These are phyloP conservation scores for Fusarium algeriense DNA, from an alignment of 2,329 filamentous ascomycete genomes.

Conservation along the genomic window DNA sequence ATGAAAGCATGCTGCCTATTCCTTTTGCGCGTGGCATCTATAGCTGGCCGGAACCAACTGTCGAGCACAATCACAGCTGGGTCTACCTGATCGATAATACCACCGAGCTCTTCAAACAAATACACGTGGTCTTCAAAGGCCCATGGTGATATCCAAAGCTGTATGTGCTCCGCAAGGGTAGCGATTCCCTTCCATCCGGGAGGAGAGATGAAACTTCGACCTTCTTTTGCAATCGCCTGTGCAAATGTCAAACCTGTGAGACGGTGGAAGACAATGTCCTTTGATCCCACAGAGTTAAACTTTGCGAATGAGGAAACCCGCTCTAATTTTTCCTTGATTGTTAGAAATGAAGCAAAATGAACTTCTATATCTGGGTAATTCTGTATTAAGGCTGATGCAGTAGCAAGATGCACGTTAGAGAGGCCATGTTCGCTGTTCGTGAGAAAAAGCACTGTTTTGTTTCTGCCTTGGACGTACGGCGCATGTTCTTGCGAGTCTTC, in stretches of 20 bases:
- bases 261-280: background rate
- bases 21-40: slow-evolving; percentile 3
- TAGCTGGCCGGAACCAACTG: slow-evolving; percentile 10
- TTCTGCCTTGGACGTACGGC: background rate
- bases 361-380: slow-evolving; percentile 50
- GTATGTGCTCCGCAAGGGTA: background rate
- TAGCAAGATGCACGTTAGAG: slow-evolving; percentile 55
- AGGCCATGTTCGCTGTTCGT: slow-evolving; percentile 48
- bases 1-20: slow-evolving; percentile 17
- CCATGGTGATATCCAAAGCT: slow-evolving; percentile 21
- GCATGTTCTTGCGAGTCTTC: background rate
- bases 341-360: slow-evolving; percentile 52
- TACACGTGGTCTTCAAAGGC: slow-evolving; percentile 10
- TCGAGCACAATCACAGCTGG: slow-evolving; percentile 1
- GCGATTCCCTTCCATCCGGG: background rate
- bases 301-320: background rate
- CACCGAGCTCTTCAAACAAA: background rate
- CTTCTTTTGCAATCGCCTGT: background rate
- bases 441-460: slow-evolving; percentile 5
- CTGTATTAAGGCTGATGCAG: slow-evolving; percentile 51
- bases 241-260: background rate
- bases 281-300: background rate
- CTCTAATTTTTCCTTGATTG: background rate
- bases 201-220: slow-evolving; percentile 12
- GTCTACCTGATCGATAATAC: background rate